phyloP scores from a whole-genome alignment of 164 flowering plant genomes.

The Saururus chinensis region DNA sequence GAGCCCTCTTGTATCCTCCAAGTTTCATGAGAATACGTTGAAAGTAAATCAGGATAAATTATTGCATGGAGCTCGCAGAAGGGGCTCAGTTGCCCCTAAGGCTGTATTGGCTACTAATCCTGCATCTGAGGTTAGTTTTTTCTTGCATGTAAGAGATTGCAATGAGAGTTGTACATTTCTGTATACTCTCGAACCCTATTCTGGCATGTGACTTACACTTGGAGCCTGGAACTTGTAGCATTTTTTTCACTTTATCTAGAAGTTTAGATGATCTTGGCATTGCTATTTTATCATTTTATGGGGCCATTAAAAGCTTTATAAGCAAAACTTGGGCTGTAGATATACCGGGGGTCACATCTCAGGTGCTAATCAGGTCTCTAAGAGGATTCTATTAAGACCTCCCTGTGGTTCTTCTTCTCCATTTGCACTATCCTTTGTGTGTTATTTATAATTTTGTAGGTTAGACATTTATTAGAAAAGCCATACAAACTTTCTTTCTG shows the following conservation, averaged over 20 bases:
- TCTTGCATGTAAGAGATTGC: background rate
- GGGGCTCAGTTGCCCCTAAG: conserved; percentile 24
- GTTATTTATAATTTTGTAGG: too few species aligned
- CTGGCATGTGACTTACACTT: too few species aligned
- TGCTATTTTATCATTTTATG: background rate
- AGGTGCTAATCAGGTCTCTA: too few species aligned
- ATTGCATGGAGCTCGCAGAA: conserved; percentile 19
- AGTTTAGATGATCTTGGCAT: too few species aligned
- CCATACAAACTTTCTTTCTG: too few species aligned
- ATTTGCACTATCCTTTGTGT: too few species aligned
- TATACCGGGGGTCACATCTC: background rate
- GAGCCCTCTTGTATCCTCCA: conserved; percentile 23
- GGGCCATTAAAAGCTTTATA: too few species aligned
- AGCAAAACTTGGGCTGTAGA: background rate
- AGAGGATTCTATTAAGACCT: too few species aligned
- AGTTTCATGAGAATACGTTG: conserved; percentile 24
- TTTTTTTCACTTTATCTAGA: too few species aligned
- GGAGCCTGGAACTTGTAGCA: background rate
- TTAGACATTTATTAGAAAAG: too few species aligned
- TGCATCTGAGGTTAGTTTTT: conserved; percentile 46
- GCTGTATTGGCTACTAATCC: conserved; percentile 62
- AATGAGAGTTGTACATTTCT: too few species aligned
- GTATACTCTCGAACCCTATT: background rate
- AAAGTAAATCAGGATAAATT: conserved; percentile 13
- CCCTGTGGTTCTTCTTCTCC: too few species aligned